A percentile compares a stretch with the other conserved stretches of the same genome.
Conservation (phyloP, 305 asterid genomes). For the Fraxinus floribunda region DNA sequence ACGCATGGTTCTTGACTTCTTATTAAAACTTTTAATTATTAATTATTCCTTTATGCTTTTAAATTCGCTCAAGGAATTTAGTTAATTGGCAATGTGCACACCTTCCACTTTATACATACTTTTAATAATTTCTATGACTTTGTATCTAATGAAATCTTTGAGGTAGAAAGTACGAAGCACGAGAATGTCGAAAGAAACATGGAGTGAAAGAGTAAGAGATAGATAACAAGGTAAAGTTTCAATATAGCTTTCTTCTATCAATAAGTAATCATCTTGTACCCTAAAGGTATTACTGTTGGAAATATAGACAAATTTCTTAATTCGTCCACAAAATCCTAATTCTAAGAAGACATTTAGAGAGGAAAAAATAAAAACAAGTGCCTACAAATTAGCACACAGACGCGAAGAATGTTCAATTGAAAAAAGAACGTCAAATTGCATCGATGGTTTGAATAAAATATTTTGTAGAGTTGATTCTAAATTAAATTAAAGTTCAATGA, state of each 20-base stretch:
- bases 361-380: not conserved
- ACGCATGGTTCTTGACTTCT: not conserved
- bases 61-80: not conserved
- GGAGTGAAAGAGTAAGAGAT: not conserved
- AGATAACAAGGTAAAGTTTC: not conserved
- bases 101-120: not conserved
- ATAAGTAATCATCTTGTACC: not conserved
- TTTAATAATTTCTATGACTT: no score
- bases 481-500: not conserved
- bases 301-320: not conserved
- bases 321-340: not conserved
- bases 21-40: not conserved
- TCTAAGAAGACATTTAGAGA: not conserved
- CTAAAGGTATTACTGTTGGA: not conserved
- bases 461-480: not conserved
- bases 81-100: not conserved
- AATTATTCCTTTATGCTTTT: not conserved
- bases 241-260: not conserved
- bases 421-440: not conserved
- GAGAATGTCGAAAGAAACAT: not conserved
- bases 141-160: not conserved
- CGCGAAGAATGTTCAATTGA: not conserved
- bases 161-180: not conserved
- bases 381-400: not conserved
- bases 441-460: not conserved